Evolutionary conservation across 495 filamentous ascomycete species (phyloP).

Genomic region (Lineolata rhizophorae): DNA sequence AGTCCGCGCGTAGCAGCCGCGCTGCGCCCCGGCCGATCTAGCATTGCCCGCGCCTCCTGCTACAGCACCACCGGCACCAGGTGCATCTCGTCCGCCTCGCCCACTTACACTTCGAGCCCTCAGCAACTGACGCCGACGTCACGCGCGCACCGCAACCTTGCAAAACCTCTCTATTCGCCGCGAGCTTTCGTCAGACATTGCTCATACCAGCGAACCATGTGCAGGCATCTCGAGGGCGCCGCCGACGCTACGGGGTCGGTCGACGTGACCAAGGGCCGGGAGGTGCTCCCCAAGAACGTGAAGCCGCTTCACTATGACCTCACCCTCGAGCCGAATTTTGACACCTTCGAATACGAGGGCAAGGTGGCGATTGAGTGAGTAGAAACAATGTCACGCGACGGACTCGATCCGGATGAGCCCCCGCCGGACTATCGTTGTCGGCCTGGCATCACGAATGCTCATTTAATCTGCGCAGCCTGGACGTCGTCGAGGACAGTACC

Average conservation of each 20-base stretch:
- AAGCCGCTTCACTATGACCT: constrained; percentile 52
- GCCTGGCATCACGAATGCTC: too few relatives aligned
- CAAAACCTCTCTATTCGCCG: too few relatives aligned
- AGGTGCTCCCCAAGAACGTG: constrained; percentile 46
- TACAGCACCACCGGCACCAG: too few relatives aligned
- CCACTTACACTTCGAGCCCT: too few relatives aligned
- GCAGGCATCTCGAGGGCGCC: constrained; percentile 14
- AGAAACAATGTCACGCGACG: constrained; percentile 1
- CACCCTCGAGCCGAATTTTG: constrained; percentile 50
- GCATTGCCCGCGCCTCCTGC: too few relatives aligned
- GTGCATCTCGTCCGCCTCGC: too few relatives aligned
- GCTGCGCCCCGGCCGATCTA: too few relatives aligned
- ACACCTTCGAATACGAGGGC: constrained; percentile 47
- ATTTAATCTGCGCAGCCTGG: constrained; percentile 23
- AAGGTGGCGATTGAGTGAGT: constrained; percentile 43
- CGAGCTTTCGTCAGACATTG: too few relatives aligned
- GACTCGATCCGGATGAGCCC: too few relatives aligned
- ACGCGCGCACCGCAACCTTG: too few relatives aligned
- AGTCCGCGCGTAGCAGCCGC: too few relatives aligned
- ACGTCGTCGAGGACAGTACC: constrained; percentile 65
- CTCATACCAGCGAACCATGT: constrained; percentile 24
- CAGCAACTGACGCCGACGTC: too few relatives aligned
- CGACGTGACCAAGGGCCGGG: constrained; percentile 30
- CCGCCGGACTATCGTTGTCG: constrained; percentile 3
- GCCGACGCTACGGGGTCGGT: constrained; percentile 15